These are phyloP conservation scores for Coccomyxa subellipsoidea DNA, from an alignment of 163 green algal species.

Conservation along the genomic window DNA sequence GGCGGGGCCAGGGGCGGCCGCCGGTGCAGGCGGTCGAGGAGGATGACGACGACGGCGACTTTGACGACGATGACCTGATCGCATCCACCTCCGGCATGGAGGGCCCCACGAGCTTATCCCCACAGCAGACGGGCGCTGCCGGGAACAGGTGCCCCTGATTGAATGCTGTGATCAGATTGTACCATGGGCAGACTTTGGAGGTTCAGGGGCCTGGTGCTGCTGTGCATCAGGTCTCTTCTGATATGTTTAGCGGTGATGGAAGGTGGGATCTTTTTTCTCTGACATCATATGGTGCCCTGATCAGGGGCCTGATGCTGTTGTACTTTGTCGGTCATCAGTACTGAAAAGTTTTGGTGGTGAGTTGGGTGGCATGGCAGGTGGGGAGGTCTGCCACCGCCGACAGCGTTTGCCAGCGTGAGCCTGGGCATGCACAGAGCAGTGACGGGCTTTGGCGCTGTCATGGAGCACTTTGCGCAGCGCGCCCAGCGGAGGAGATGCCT, in stretches of 20 bases:
- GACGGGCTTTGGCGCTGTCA: background rate
- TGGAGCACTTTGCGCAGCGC: background rate
- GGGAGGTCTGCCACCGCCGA: background rate
- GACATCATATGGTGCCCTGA: too few relatives aligned
- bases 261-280: too few relatives aligned
- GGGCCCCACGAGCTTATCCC: background rate
- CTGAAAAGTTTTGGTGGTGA: background rate
- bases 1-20: slow-evolving; percentile 1
- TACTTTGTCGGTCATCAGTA: too few relatives aligned
- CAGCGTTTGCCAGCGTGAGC: background rate
- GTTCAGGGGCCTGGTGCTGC: too few relatives aligned
- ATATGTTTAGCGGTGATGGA: too few relatives aligned
- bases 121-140: background rate
- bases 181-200: too few relatives aligned
- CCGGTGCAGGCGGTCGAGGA: background rate
- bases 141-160: background rate
- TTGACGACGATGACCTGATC: slow-evolving; percentile 44
- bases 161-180: too few relatives aligned
- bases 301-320: too few relatives aligned
- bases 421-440: slow-evolving; percentile 1
- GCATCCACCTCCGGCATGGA: slow-evolving; percentile 25
- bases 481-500: background rate
- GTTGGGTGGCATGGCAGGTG: background rate
- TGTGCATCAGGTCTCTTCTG: too few relatives aligned
- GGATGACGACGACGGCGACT: slow-evolving; percentile 4